Evolutionary conservation across 1,139 yeast species (phyloP).

Genomic region (Eremothecium coryli): DNA sequence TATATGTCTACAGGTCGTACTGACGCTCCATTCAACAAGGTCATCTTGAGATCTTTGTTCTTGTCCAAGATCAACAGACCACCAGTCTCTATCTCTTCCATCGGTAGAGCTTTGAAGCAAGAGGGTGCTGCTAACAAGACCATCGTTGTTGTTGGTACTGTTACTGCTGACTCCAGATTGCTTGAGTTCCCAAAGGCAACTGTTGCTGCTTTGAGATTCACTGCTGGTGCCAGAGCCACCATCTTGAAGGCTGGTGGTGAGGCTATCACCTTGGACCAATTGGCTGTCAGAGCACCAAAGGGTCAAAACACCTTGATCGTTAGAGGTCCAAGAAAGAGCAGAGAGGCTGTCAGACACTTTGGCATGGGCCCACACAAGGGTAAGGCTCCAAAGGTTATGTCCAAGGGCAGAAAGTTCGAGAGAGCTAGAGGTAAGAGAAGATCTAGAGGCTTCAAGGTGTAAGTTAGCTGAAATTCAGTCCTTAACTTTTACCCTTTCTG

Average conservation of each 20-base stretch:
- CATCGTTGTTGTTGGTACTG: conserved; percentile 98
- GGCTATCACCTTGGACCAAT: conserved; percentile 97
- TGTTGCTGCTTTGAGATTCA: conserved; percentile 98
- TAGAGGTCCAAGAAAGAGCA: conserved; percentile 97
- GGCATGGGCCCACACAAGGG: conserved; percentile 99
- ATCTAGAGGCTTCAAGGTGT: conserved; percentile 99
- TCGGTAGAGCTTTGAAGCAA: conserved; percentile 72
- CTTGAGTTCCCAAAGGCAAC: conserved; percentile 92
- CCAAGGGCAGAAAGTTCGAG: conserved; percentile 99
- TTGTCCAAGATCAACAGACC: conserved; percentile 99
- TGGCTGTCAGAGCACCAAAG: conserved; percentile 98
- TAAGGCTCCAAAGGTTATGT: conserved; percentile 97
- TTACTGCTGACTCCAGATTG: conserved; percentile 95
- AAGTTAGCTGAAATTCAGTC: conserved; percentile 45
- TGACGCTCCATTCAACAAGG: conserved; percentile 98
- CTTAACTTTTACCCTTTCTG: conserved; percentile 2
- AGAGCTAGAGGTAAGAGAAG: conserved; percentile 99
- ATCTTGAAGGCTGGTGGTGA: conserved; percentile 99
- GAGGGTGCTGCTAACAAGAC: conserved; percentile 86
- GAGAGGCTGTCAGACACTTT: conserved; percentile 99
- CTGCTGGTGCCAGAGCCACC: conserved; percentile 98
- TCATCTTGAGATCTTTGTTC: conserved; percentile 87
- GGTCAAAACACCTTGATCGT: conserved; percentile 97
- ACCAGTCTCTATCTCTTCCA: conserved; percentile 93
- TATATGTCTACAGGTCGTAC: conserved; percentile 73